Evolutionary conservation across 768 basidiomycete species (phyloP).

Genomic region (Holtermanniella nyarrowii): DNA sequence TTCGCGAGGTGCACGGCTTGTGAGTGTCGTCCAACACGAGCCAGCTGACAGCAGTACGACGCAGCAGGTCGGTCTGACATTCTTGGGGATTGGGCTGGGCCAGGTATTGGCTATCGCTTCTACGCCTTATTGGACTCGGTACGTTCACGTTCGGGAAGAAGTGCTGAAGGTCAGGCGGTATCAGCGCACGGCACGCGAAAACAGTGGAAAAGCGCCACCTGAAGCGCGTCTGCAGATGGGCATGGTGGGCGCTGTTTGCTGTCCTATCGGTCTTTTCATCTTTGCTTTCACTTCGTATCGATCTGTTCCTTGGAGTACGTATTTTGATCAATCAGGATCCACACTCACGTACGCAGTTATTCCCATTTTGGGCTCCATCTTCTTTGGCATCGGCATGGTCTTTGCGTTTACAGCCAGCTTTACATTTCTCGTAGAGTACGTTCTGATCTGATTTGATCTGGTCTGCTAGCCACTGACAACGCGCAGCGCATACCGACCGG

Average conservation of each 20-base stretch:
- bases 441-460: too few relatives aligned
- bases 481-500: constrained; percentile 33
- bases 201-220: constrained; percentile 47
- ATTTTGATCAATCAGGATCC: background rate
- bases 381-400: constrained; percentile 51
- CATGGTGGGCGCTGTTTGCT: constrained; percentile 56
- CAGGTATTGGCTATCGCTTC: constrained; percentile 40
- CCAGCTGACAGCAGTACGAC: constrained; percentile 4
- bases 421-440: constrained; percentile 43
- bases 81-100: constrained; percentile 49
- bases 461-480: background rate
- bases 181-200: constrained; percentile 6
- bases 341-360: constrained; percentile 20
- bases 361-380: constrained; percentile 46
- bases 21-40: constrained; percentile 26
- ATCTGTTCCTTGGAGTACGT: constrained; percentile 44
- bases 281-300: constrained; percentile 51
- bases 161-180: constrained; percentile 8
- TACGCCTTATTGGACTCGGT: constrained; percentile 36
- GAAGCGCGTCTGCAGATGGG: constrained; percentile 60
- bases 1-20: constrained; percentile 48
- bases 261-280: constrained; percentile 53
- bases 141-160: background rate
- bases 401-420: constrained; percentile 49
- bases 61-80: constrained; percentile 48